phyloP scores from a whole-genome alignment of 2,329 filamentous ascomycete genomes.

The Microcyclosporella mali region DNA sequence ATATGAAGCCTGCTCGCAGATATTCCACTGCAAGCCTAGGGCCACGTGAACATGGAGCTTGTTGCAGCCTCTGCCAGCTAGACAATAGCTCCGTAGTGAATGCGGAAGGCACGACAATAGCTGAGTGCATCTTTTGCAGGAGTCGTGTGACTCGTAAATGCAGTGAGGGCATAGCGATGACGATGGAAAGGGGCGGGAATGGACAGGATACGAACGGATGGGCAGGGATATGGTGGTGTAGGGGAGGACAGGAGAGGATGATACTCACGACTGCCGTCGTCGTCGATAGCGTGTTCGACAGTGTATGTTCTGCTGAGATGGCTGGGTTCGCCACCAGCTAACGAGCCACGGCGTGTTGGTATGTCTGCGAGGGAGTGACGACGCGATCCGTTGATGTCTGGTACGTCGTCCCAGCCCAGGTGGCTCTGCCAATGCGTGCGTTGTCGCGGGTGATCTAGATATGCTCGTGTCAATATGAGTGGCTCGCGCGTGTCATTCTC shows the following conservation, averaged over 20 bases:
- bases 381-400: constrained; percentile 64
- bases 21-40: not conserved
- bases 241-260: not conserved
- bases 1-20: too few relatives aligned
- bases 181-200: not conserved
- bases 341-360: constrained; percentile 32
- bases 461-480: not conserved
- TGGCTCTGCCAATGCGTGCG: constrained; percentile 61
- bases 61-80: too few relatives aligned
- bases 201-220: not conserved
- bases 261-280: constrained; percentile 15
- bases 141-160: too few relatives aligned
- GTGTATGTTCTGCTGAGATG: constrained; percentile 18
- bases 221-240: too few relatives aligned
- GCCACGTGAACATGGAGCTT: constrained; percentile 1
- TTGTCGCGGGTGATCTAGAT: constrained; percentile 22
- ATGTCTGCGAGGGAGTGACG: constrained; percentile 67
- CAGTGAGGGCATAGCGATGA: too few relatives aligned
- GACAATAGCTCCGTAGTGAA: constrained; percentile 1
- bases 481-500: not conserved
- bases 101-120: constrained; percentile 1
- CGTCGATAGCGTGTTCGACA: constrained; percentile 15
- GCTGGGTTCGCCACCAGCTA: constrained; percentile 23
- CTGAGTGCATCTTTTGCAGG: too few relatives aligned
- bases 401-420: constrained; percentile 56